Conservation (phyloP, 148 eudicot species). For the Rhododendron ferrugineum region DNA sequence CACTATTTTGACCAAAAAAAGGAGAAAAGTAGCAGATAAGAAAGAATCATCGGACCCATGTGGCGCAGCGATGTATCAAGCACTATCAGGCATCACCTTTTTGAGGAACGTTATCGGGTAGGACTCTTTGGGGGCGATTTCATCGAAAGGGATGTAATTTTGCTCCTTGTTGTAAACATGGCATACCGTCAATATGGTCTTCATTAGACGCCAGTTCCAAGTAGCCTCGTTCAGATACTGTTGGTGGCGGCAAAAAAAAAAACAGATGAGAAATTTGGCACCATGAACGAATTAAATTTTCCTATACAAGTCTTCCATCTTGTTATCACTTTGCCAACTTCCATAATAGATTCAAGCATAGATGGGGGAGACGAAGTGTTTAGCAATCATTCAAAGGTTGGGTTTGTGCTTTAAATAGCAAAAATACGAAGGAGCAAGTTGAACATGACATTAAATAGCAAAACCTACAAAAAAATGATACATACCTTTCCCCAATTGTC, state of each 20-base stretch:
- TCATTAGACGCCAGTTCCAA: slow-evolving; percentile 97
- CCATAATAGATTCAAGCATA: not conserved
- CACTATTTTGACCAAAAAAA: not conserved
- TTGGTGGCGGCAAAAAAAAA: slow-evolving; percentile 7
- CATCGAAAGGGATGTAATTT: slow-evolving; percentile 67
- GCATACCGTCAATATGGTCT: slow-evolving; percentile 80
- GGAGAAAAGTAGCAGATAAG: not conserved
- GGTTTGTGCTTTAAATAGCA: not conserved
- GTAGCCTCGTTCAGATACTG: slow-evolving; percentile 90
- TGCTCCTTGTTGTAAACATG: slow-evolving; percentile 65
- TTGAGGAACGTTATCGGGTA: slow-evolving; percentile 71
- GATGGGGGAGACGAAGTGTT: not conserved
- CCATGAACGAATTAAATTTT: not conserved
- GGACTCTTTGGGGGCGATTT: slow-evolving; percentile 63
- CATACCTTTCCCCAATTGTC: slow-evolving; percentile 92
- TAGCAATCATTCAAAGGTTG: not conserved
- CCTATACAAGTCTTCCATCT: not conserved
- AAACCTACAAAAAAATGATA: not conserved
- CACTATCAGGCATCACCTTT: slow-evolving; percentile 74
- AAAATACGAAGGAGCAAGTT: not conserved
- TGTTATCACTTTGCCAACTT: not conserved
- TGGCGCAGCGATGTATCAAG: slow-evolving; percentile 30
- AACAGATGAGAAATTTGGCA: not conserved
- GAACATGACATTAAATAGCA: not conserved
- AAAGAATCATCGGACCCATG: not conserved